Base-by-base conservation (phyloP, 1,284 basidiomycete genomes). In the Leccinum pachyderme region DNA sequence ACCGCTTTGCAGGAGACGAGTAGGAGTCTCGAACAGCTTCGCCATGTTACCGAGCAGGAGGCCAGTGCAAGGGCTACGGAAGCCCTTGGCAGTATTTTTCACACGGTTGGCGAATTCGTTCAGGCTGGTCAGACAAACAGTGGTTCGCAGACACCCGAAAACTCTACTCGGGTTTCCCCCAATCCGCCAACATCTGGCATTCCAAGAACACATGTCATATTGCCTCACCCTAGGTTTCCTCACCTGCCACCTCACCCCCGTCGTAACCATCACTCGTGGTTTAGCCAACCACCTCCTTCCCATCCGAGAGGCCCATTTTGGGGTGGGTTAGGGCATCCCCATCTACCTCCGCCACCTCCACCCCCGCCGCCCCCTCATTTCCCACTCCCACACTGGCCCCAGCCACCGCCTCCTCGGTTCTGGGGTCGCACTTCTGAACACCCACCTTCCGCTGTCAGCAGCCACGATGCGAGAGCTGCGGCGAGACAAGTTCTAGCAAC, bases 1-100 rank as follows among this genome's bases (percentile, higher is more conserved):
- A 73, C 72, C 49, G 73, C 83, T 2, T 61, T 77, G 50, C 74
- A 78, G 46, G 69, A 72, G 39, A 75, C 73, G 24, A 75, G 68
- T 47, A 66, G 62, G 52, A 71, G 73, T 22, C 68, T 79, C 1
- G 75, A 75, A 25, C 77, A 81, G 41, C 64, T 79, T 41, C 77
- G 77, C 31, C 75, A 74, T 39, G 67, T 69, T 37, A 72, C 80
- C 2, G 86, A 88, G 63, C 79, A 81, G 59, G 83, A 85, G 59
- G 86, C 87, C 5, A 80, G 81, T n/a, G 73, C 75, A 49, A 76
- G 81, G 51, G 80, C 89, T 25, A 78, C 84, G 3, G 82, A 87
- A 32, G 81, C 84, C n/a, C 68, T 91, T 28, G 81, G 78, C 13
- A 76, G 76, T 48, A 71, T 90, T 35, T 76, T 88, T 53, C 78